Conservation (phyloP, 805 yeast genomes). For the Cyberlindnera sargentensis region DNA sequence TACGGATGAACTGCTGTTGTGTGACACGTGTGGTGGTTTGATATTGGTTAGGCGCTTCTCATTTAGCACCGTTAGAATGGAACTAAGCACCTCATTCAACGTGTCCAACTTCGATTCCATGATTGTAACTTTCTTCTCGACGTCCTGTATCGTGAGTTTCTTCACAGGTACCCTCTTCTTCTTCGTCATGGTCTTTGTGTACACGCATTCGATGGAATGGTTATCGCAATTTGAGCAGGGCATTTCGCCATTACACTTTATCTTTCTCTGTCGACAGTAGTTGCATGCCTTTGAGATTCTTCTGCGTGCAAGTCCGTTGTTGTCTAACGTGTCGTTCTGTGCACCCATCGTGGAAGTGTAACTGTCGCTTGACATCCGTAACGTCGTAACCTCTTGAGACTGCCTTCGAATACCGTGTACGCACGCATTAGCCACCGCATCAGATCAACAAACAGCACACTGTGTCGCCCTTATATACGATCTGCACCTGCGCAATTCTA, state of each 20-base stretch:
- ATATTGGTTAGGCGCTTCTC: slow-evolving; percentile 7
- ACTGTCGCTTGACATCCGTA: too few relatives aligned
- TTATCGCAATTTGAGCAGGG: slow-evolving; percentile 81
- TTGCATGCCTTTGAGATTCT: slow-evolving; percentile 35
- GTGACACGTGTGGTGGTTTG: background rate
- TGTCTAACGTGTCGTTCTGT: too few relatives aligned
- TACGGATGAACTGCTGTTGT: background rate
- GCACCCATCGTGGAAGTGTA: too few relatives aligned
- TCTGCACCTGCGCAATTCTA: too few relatives aligned
- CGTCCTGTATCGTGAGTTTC: slow-evolving; percentile 18
- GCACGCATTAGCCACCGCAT: too few relatives aligned
- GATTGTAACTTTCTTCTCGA: slow-evolving; percentile 18
- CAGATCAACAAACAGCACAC: too few relatives aligned
- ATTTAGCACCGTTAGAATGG: slow-evolving; percentile 9
- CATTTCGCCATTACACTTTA: slow-evolving; percentile 31
- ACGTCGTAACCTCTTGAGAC: too few relatives aligned
- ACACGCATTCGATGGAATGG: slow-evolving; percentile 75
- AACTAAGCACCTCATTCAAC: slow-evolving; percentile 8
- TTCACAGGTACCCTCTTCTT: slow-evolving; percentile 14
- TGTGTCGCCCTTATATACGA: too few relatives aligned
- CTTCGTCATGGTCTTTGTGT: slow-evolving; percentile 27
- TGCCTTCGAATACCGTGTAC: too few relatives aligned
- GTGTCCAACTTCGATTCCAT: slow-evolving; percentile 14
- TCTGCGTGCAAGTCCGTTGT: slow-evolving; percentile 14
- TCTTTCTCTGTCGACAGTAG: slow-evolving; percentile 35